These are phyloP conservation scores for Wallacemonas sp. DNA, from an alignment of 208 protist genomes.

Conservation along the genomic window DNA sequence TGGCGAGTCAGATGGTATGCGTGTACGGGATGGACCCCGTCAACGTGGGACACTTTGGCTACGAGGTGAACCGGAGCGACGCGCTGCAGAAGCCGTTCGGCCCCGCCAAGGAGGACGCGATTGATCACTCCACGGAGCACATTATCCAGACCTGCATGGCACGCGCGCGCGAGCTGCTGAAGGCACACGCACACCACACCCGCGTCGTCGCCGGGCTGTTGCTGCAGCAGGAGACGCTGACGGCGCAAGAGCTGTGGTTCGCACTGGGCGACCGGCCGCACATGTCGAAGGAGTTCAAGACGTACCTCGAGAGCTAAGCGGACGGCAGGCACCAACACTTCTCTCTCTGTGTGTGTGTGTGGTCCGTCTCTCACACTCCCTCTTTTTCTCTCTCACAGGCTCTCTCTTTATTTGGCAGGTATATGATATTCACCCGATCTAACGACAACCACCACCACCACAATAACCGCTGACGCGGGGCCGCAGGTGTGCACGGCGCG, in stretches of 20 bases:
- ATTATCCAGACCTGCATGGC: conserved; percentile 79
- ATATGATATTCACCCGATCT: no score
- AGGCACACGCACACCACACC: conserved; percentile 52
- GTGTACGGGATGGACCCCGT: conserved; percentile 85
- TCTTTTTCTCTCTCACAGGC: neutral
- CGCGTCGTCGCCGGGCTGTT: conserved; percentile 71
- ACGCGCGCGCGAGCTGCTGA: conserved; percentile 57
- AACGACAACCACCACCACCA: no score
- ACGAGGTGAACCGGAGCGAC: conserved; percentile 56
- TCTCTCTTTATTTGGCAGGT: no score
- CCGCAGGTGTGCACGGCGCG: no score
- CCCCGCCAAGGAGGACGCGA: conserved; percentile 89
- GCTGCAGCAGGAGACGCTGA: conserved; percentile 82
- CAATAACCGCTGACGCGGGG: no score
- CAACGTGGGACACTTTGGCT: conserved; percentile 84
- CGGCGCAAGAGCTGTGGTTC: conserved; percentile 76
- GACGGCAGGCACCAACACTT: neutral
- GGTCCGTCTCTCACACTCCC: neutral
- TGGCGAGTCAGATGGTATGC: conserved; percentile 84
- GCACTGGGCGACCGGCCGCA: conserved; percentile 64
- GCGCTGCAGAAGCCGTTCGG: conserved; percentile 94
- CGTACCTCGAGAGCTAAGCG: conserved; percentile 67
- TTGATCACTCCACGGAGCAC: conserved; percentile 88
- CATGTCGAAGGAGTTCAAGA: conserved; percentile 77
- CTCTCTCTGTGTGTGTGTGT: neutral